A percentile compares a stretch with the other conserved stretches of the same genome.
Conservation (phyloP, 2,329 filamentous ascomycete genomes). For the Cryphonectria parasitica region DNA sequence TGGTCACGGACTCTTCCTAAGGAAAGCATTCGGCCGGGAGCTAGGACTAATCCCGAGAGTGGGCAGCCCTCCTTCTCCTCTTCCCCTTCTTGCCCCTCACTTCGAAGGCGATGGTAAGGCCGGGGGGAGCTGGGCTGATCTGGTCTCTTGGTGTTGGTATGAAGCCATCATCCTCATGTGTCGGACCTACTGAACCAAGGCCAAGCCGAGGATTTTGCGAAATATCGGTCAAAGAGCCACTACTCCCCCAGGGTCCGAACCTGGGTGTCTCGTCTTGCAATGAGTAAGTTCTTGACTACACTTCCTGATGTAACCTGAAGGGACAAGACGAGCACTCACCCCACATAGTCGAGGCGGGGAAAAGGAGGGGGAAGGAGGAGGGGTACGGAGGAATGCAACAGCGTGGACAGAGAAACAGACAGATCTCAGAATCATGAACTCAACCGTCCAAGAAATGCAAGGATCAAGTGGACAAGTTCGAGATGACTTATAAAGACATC, state of each 20-base stretch:
- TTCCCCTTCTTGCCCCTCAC: not conserved
- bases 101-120: not conserved
- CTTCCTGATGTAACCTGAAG: not conserved
- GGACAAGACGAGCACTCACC: not conserved
- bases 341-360: not conserved
- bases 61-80: not conserved
- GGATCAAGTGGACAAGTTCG: not conserved
- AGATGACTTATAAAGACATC: not conserved
- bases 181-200: not conserved
- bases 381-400: not conserved
- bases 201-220: not conserved
- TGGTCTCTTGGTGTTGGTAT: not conserved
- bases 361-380: not conserved
- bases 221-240: not conserved
- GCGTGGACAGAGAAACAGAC: not conserved
- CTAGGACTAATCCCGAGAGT: not conserved
- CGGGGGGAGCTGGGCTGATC: not conserved
- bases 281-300: constrained; percentile 21
- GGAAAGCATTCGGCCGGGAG: not conserved
- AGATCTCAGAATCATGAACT: not conserved
- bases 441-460: not conserved
- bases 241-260: not conserved
- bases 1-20: not conserved
- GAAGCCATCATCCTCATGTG: not conserved
- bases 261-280: constrained; percentile 16